Percentiles rank a stretch among this genome's conserved stretches.
Conservation (phyloP, 352 stramenopile species). For the Pythium sukuiense region DNA sequence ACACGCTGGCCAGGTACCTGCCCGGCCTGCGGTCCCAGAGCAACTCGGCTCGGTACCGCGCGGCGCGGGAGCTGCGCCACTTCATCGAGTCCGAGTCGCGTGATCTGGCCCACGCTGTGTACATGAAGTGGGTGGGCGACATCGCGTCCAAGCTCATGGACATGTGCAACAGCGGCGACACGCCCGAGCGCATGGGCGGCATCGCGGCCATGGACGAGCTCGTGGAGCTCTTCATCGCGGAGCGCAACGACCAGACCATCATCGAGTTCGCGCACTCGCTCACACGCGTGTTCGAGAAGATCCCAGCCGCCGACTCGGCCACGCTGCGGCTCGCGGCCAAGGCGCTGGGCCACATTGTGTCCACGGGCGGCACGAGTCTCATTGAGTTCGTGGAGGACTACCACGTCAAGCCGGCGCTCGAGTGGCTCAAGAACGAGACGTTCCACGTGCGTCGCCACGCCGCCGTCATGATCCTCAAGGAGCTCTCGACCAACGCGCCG, state of each 20-base stretch:
- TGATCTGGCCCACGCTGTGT: conserved; percentile 79
- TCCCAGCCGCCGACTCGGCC: conserved; percentile 63
- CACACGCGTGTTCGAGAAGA: conserved; percentile 88
- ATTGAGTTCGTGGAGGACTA: conserved; percentile 91
- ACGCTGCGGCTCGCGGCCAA: conserved; percentile 78
- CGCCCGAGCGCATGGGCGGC: conserved; percentile 75
- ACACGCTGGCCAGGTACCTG: conserved; percentile 77
- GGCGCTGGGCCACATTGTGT: conserved; percentile 86
- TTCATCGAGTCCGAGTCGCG: conserved; percentile 88
- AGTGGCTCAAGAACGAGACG: conserved; percentile 89
- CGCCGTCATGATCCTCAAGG: conserved; percentile 86
- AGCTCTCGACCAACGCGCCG: conserved; percentile 83
- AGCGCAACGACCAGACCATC: conserved; percentile 89
- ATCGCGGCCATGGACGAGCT: conserved; percentile 90
- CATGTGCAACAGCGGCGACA: conserved; percentile 79
- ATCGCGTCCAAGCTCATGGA: conserved; percentile 83
- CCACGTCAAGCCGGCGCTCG: conserved; percentile 83
- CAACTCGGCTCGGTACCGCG: conserved; percentile 57
- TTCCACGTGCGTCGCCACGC: conserved; percentile 86
- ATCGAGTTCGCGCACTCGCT: conserved; percentile 89
- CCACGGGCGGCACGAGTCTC: conserved; percentile 78
- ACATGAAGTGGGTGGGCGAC: conserved; percentile 87
- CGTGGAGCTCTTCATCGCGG: conserved; percentile 87
- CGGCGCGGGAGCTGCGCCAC: conserved; percentile 71
- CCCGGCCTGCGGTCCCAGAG: conserved; percentile 70